Base-by-base conservation (phyloP, 805 yeast genomes). In the Starmerella bacillaris region DNA sequence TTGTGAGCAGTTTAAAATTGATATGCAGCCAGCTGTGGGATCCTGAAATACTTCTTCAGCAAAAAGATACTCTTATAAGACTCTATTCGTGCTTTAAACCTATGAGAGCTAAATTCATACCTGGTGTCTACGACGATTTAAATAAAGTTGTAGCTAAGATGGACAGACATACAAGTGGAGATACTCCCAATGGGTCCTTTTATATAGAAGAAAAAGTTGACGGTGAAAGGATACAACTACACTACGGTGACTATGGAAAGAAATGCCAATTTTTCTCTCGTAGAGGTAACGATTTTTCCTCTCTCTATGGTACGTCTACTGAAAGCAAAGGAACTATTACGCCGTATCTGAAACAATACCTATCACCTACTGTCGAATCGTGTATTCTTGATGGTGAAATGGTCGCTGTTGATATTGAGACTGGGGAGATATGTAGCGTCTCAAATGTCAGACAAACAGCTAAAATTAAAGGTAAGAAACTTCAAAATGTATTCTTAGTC, bases 161-260 rank as follows among this genome's bases (percentile, higher is more conserved):
- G 38, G 51, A 49, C 7, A 42, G 41, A n/a, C 7, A 32, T 27
- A 9, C 9, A 15, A 29, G 21, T 9, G 26, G 6, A 5, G 32
- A 8, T n/a, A 12, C 21, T 8, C 5, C 30, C 5, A 17, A 20
- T 15, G 12, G 6, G 18, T 11, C 20, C 5, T 80, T 82, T 47
- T 65, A 64, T 35, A 70, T 86, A 7, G 96, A 86, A 49, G 95
- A 86, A 51, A 86, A 86, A 51, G 66, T 83, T 58, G 95, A 86
- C 54, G 98, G 96, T 3, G 95, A 86, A 53, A 58, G 98, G 44
- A 71, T 80, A 46, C 74, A 79, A 36, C 44, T 83, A 31, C 98
- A 86, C 51, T 69, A 72, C 58, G 53, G 60, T 29, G 56, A 68
- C 6, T 51, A 51, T 38, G 74, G 67, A 8, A 46, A 48, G 26